These are phyloP conservation scores for Naematelia aurantialba DNA, from an alignment of 768 basidiomycete genomes.

Conservation along the genomic window DNA sequence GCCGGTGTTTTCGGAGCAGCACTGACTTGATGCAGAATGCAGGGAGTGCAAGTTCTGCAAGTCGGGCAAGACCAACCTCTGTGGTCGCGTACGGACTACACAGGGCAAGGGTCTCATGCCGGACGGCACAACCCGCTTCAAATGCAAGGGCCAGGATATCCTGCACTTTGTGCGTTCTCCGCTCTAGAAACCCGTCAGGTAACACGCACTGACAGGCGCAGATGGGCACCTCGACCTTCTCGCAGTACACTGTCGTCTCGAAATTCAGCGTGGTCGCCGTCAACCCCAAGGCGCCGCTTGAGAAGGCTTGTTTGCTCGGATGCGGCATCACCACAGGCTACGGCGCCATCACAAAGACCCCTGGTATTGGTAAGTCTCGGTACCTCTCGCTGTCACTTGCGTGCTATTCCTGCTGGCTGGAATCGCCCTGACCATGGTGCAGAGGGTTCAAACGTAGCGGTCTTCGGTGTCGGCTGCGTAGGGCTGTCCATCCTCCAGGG, in stretches of 20 bases:
- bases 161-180: constrained; percentile 74
- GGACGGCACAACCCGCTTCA: constrained; percentile 82
- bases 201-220: constrained; percentile 43
- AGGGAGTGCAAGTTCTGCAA: constrained; percentile 96
- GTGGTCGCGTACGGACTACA: constrained; percentile 77
- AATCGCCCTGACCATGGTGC: background rate
- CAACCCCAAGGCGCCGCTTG: constrained; percentile 76
- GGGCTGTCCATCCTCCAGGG: constrained; percentile 90
- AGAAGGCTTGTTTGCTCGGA: constrained; percentile 94
- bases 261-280: constrained; percentile 95
- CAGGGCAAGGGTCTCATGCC: constrained; percentile 96
- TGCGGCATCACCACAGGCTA: constrained; percentile 95
- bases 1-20: too few species aligned
- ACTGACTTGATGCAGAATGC: constrained; percentile 46
- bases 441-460: constrained; percentile 81
- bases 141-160: constrained; percentile 76
- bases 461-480: constrained; percentile 93
- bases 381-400: background rate
- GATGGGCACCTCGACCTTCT: constrained; percentile 99
- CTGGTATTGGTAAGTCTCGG: constrained; percentile 56
- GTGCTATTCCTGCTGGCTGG: too few species aligned
- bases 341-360: constrained; percentile 90
- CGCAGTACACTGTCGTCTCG: constrained; percentile 98
- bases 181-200: background rate
- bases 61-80: constrained; percentile 88